A percentile compares a stretch with the other conserved stretches of the same genome.
These are phyloP conservation scores for Mycena pura DNA, from an alignment of 768 basidiomycete species.

Conservation along the genomic window DNA sequence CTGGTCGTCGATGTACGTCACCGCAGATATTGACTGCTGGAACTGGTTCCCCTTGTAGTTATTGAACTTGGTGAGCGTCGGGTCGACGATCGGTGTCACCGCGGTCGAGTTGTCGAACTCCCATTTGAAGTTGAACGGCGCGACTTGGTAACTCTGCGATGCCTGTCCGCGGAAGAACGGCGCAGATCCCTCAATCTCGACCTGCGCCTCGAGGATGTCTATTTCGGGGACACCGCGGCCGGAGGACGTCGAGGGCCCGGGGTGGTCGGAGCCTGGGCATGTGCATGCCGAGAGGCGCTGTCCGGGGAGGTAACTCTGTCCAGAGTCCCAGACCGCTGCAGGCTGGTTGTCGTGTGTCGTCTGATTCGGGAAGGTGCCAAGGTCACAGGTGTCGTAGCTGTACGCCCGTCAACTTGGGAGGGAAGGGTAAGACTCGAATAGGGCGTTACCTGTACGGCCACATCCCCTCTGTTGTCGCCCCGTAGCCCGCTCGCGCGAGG, in stretches of 20 bases:
- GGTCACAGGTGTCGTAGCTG: conserved; percentile 69
- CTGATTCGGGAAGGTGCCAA: conserved; percentile 82
- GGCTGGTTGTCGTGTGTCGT: conserved; percentile 55
- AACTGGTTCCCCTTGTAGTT: conserved; percentile 58
- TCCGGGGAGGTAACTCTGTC: conserved; percentile 77
- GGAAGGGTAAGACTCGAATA: conserved; percentile 28
- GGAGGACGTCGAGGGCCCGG: conserved; percentile 60
- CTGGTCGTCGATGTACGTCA: conserved; percentile 48
- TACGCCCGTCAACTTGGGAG: conserved; percentile 60
- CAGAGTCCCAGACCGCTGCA: conserved; percentile 63
- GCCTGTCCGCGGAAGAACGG: conserved; percentile 51
- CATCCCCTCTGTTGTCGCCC: conserved; percentile 79
- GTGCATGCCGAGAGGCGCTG: conserved; percentile 79
- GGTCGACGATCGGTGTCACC: conserved; percentile 50
- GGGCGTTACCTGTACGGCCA: conserved; percentile 80
- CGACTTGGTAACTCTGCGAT: conserved; percentile 67
- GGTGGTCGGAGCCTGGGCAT: conserved; percentile 70
- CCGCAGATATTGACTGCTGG: conserved; percentile 63
- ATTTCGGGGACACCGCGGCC: conserved; percentile 81
- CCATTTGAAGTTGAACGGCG: conserved; percentile 65
- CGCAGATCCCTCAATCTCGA: conserved; percentile 42
- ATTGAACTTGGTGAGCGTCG: conserved; percentile 52
- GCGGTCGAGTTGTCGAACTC: conserved; percentile 51
- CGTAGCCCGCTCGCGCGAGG: conserved; percentile 81
- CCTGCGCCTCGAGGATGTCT: conserved; percentile 74